Base-by-base conservation (phyloP, 495 filamentous ascomycete genomes). In the Trypethelium eluteriae region DNA sequence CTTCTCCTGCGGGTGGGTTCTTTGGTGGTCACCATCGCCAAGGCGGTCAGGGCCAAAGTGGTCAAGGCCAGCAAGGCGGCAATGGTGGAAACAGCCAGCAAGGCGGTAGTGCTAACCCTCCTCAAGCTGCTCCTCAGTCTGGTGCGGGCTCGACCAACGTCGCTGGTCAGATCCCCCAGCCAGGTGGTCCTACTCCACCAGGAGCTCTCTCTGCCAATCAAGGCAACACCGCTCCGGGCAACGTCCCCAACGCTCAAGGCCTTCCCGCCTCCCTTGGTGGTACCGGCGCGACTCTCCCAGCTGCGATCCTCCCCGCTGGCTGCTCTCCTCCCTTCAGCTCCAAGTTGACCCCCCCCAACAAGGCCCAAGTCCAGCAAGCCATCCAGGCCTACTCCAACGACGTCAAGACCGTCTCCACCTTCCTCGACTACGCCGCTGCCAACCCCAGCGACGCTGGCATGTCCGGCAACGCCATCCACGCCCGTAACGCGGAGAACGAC, bases 131-230 rank as follows among this genome's bases (percentile, higher is more conserved):
- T 36, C 53, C 53, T 10, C 53, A 59, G 53, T 59, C 53, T 59
- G 53, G 53, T 36, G 53, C 53, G 53, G 53, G 53, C n/a, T 59
- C 53, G 53, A 36, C 32, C 53, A 59, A 59, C 53, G 14, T 59
- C 36, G 53, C 53, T 59, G 53, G 53, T 59, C 53, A 59, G 53
- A 59, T 59, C 53, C 53, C 53, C 53, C 53, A 59, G 53, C 53
- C 53, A 7, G 53, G 53, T 35, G 53, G 53, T 35, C 25, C 53
- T 59, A 59, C 53, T 59, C 53, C 53, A n/a, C 53, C 53, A 34
- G 11, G 18, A 36, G 53, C 53, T 4, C 53, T 59, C 1, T 10
- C 53, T 36, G 53, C 53, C 53, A 59, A 59, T 4, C 25, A 34
- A 32, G 53, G 53, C 53, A 59, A 59, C 32, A 59, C 53, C 32